Evolutionary conservation across 2,329 filamentous ascomycete species (phyloP).

Genomic region (Colletotrichum euphorbiae): DNA sequence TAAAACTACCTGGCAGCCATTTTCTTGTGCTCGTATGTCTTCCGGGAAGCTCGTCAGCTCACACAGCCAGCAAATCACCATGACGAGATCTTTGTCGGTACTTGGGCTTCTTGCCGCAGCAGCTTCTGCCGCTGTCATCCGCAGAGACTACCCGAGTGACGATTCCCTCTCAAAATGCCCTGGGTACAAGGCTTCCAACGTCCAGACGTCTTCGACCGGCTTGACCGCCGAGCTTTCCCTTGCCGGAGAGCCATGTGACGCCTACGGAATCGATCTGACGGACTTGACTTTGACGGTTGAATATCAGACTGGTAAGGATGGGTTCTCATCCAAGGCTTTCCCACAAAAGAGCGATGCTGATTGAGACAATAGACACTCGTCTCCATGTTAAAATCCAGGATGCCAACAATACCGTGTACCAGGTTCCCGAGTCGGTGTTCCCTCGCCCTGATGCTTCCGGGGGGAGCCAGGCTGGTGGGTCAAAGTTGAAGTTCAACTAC

Average conservation of each 20-base stretch:
- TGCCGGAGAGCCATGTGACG: slow-evolving; percentile 44
- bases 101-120: slow-evolving; percentile 24
- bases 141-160: slow-evolving; percentile 34
- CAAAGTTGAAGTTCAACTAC: slow-evolving; percentile 61
- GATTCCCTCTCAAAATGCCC: slow-evolving; percentile 31
- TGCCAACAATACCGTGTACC: slow-evolving; percentile 75
- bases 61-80: slow-evolving; percentile 10
- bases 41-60: slow-evolving; percentile 4
- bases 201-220: slow-evolving; percentile 62
- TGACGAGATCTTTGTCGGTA: slow-evolving; percentile 28
- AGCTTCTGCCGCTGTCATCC: slow-evolving; percentile 31
- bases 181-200: slow-evolving; percentile 68
- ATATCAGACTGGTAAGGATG: slow-evolving; percentile 46
- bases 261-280: slow-evolving; percentile 42
- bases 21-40: neutral
- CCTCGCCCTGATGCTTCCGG: slow-evolving; percentile 64
- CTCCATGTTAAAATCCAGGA: slow-evolving; percentile 82
- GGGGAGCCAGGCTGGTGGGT: slow-evolving; percentile 43
- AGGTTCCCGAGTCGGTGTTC: slow-evolving; percentile 77
- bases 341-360: neutral
- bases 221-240: slow-evolving; percentile 59
- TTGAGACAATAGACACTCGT: slow-evolving; percentile 64
- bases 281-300: slow-evolving; percentile 47
- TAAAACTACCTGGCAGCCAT: slow-evolving; percentile 16
- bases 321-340: neutral